Evolutionary conservation across 345 rosid genomes (phyloP).

Genomic region (Gossypioides kirkii): DNA sequence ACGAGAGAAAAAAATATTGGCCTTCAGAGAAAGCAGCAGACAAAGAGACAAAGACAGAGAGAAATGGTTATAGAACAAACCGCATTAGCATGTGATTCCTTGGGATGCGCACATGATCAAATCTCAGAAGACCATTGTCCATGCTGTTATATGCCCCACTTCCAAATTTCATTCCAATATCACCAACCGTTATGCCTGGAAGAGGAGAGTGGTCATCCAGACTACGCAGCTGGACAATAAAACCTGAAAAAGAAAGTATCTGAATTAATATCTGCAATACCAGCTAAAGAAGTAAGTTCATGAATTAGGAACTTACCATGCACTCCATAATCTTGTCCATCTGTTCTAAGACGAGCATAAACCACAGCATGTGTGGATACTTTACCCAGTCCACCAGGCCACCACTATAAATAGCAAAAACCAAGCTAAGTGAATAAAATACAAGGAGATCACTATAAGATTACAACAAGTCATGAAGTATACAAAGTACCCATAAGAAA

Average conservation of each 20-base stretch:
- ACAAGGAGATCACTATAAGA: not conserved
- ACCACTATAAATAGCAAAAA: constrained; percentile 57
- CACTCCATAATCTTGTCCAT: constrained; percentile 77
- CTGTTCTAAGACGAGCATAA: constrained; percentile 81
- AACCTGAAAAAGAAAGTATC: constrained; percentile 48
- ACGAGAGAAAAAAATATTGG: not conserved
- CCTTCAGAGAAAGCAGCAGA: not conserved
- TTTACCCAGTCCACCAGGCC: constrained; percentile 99
- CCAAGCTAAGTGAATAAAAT: constrained; percentile 5
- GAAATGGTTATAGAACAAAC: constrained; percentile 34
- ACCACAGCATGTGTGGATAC: constrained; percentile 85
- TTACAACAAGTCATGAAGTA: not conserved
- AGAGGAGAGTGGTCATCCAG: constrained; percentile 96
- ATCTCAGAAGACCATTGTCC: constrained; percentile 93
- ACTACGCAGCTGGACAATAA: constrained; percentile 90
- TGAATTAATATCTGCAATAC: constrained; percentile 16
- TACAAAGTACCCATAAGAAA: not conserved
- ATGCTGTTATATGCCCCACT: constrained; percentile 87
- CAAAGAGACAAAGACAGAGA: not conserved
- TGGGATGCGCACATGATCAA: constrained; percentile 90
- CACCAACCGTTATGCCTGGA: constrained; percentile 87
- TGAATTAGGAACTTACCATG: constrained; percentile 50
- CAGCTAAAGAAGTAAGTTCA: not conserved
- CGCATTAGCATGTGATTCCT: constrained; percentile 94
- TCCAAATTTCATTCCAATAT: constrained; percentile 93